Base-by-base conservation (phyloP, 2,329 filamentous ascomycete genomes). In the Xylariaceae sp. region DNA sequence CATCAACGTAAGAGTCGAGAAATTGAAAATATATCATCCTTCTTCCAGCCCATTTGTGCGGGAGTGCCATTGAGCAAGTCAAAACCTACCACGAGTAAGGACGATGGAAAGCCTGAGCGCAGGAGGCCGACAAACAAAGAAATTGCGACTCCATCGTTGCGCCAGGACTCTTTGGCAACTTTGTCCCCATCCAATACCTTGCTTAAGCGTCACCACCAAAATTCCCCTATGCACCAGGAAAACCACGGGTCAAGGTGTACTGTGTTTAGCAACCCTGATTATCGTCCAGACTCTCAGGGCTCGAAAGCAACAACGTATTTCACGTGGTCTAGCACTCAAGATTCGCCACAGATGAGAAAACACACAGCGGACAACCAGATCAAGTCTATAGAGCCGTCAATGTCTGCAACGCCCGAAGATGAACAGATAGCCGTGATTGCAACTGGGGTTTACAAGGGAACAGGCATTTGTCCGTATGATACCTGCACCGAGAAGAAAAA, bases 1-100 rank as follows among this genome's bases (percentile, higher is more conserved):
- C 64, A 66, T 51, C 65, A 64, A 58, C 71, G 64, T 62, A 67
- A 70, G 55, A 68, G 69, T 45, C 71, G 68, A 48, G 71, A 75
- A 56, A 61, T 74, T 34, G 71, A 74, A 35, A 71, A 74, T 30
- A 67, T 75, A 3, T 73, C 71, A 10, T 70, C 72, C 0, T 76
- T 76, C 58, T 77, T 78, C 54, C 60, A 64, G 17, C 66, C 67
- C 15, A 50, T 57, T 35, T 57, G 58, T 54, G 9, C 54, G 9
- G 53, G 64, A 45, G 23, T 15, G 44, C 58, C 58, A 48, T 34
- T 9, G 37, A 53, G 15, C 11, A 58, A 62, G n/a, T n/a, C 52
- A 55, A 57, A 23, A 23, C 35, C 4, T 55, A 17, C 17, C n/a
- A 45, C 57, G 62, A n/a, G 49, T 42, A 47, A 39, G 30, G 49